A percentile compares a stretch with the other conserved stretches of the same genome.
Evolutionary conservation across 345 rosid species (phyloP).

Genomic region (Trapa bicornis): DNA sequence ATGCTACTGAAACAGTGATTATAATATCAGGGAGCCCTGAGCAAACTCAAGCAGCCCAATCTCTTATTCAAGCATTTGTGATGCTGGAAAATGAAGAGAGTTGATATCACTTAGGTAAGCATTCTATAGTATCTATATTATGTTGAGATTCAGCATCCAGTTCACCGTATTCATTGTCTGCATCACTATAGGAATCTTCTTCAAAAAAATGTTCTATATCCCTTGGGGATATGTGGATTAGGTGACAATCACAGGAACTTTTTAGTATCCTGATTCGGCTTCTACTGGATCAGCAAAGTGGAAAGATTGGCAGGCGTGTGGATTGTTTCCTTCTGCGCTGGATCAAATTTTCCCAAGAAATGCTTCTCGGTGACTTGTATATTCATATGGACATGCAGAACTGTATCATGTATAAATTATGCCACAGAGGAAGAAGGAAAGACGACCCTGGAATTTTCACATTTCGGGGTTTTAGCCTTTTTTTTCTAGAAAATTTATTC

Average conservation of each 20-base stretch:
- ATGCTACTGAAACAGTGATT: conserved; percentile 47
- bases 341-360: not conserved
- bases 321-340: not conserved
- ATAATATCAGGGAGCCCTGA: conserved; percentile 74
- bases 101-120: conserved; percentile 15
- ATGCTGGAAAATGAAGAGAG: conserved; percentile 44
- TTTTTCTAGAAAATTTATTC: no score
- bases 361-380: not conserved
- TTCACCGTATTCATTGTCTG: not conserved
- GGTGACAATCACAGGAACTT: not conserved
- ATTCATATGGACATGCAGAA: not conserved
- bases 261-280: not conserved
- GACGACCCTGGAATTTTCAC: no score
- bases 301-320: not conserved
- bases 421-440: not conserved
- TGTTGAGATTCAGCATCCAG: not conserved
- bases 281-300: not conserved
- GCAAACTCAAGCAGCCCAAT: conserved; percentile 72
- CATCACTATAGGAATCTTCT: not conserved
- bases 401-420: not conserved
- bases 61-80: conserved; percentile 76
- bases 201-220: not conserved
- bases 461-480: not conserved
- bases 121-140: not conserved
- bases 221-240: not conserved